phyloP scores from a whole-genome alignment of 2,329 filamentous ascomycete genomes.

The Dactylellina sp. region DNA sequence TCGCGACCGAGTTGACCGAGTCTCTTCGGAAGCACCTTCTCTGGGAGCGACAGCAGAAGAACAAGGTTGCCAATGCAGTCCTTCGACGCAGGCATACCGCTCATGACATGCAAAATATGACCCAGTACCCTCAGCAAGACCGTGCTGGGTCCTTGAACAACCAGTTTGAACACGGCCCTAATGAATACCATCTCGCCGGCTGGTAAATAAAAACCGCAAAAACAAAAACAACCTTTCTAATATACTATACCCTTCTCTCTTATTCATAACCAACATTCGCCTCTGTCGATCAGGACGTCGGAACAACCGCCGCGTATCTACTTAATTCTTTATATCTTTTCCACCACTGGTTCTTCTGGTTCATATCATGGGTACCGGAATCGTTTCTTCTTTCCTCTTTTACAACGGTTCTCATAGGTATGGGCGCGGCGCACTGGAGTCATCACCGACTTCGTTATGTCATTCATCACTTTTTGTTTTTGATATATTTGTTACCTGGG shows the following conservation, averaged over 20 bases:
- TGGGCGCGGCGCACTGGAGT: slow-evolving; percentile 54
- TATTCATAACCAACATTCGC: slow-evolving; percentile 45
- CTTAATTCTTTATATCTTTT: slow-evolving; percentile 58
- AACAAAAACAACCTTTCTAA: slow-evolving; percentile 11
- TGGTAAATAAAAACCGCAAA: slow-evolving; percentile 71
- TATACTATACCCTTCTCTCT: slow-evolving; percentile 32
- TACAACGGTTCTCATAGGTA: slow-evolving; percentile 46
- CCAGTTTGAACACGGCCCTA: slow-evolving; percentile 75
- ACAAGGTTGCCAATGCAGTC: slow-evolving; percentile 85
- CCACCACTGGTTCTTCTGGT: slow-evolving; percentile 55
- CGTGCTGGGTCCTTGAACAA: slow-evolving; percentile 82
- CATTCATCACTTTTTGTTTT: slow-evolving; percentile 25
- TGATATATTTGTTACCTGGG: slow-evolving; percentile 27
- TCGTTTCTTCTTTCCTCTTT: slow-evolving; percentile 47
- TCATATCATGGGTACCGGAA: slow-evolving; percentile 57
- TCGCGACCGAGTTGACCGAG: slow-evolving; percentile 92
- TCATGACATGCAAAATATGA: slow-evolving; percentile 81
- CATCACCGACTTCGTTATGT: slow-evolving; percentile 37
- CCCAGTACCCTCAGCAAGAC: slow-evolving; percentile 78
- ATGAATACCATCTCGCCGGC: slow-evolving; percentile 85
- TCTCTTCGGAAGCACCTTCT: slow-evolving; percentile 90
- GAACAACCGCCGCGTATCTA: slow-evolving; percentile 42
- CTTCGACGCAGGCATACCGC: slow-evolving; percentile 91
- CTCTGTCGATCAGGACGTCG: slow-evolving; percentile 54
- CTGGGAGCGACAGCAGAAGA: slow-evolving; percentile 96